Evolutionary conservation across 2,329 filamentous ascomycete species (phyloP).

Genomic region (Verticillium alfalfae): DNA sequence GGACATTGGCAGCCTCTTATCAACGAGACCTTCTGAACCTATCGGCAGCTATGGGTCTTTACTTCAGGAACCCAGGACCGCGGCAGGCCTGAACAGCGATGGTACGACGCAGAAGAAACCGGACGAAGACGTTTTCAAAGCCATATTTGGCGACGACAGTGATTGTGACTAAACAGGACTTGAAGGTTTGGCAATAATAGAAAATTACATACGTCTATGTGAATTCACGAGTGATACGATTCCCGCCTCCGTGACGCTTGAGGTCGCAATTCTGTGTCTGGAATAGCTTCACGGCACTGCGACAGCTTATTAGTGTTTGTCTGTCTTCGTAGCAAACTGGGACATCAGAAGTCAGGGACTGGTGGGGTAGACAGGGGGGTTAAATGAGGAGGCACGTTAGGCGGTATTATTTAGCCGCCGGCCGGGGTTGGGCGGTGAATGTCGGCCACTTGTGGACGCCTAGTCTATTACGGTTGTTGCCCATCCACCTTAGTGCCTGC

Average conservation of each 20-base stretch:
- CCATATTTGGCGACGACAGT: slow-evolving; percentile 88
- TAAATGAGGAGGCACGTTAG: not conserved
- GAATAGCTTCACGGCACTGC: too few relatives aligned
- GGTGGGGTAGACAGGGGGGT: not conserved
- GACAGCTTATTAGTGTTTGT: too few relatives aligned
- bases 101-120: not conserved
- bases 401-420: not conserved
- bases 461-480: too few relatives aligned
- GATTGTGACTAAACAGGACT: slow-evolving; percentile 46
- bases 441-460: not conserved
- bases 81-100: not conserved
- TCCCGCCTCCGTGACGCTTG: too few relatives aligned
- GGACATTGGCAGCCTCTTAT: too few relatives aligned
- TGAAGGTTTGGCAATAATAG: slow-evolving; percentile 26
- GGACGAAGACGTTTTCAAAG: slow-evolving; percentile 59
- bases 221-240: too few relatives aligned
- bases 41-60: not conserved
- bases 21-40: too few relatives aligned
- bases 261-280: too few relatives aligned
- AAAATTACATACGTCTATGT: too few relatives aligned
- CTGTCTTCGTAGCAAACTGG: too few relatives aligned
- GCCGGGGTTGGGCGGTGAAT: not conserved
- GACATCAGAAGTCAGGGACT: too few relatives aligned
- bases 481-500: not conserved
- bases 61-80: too few relatives aligned